Evolutionary conservation across 768 basidiomycete genomes (phyloP), one percentile per base, ranked within the genome.

Genomic region (Hypholoma fasciculare): DNA sequence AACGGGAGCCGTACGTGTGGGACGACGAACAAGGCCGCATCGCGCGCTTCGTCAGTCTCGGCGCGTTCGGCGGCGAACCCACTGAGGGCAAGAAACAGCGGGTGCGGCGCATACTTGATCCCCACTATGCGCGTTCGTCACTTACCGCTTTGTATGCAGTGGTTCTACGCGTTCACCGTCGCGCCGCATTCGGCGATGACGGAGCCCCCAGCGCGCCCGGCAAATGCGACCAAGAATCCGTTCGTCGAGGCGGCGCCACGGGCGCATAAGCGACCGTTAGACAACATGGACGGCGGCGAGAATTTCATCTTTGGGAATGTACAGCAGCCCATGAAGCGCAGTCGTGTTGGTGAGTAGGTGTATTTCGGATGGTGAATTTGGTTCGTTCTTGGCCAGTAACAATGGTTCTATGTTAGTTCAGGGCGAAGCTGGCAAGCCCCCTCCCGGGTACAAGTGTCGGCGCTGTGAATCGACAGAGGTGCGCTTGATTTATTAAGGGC

Each of bases 111-210:
- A 51, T 20, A 43, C 20, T 61, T 40, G 5, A 19, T 19, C n/a
- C 46, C 12, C 53, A 50, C 49, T 34, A 26, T 36, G 30, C 9
- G 30, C 30, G 30, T 9, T 9, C 3, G 30, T 40, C 58, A 52
- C 38, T 49, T 42, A 48, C 56, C 56, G 40, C 62, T 38, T 42
- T 47, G 26, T 9, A 11, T 61, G 38, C 63, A 98, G 96, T 98
- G 94, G 90, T 98, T 97, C 75, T 99, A 99, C 74, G 97, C 97
- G 2, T 98, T 98, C 72, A 87, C 85, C 23, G 90, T 99, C 52
- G 73, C 83, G 0, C 86, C 92, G 2, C 77, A 79, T 44, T 70
- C 75, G 20, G 65, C 76, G 4, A 63, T 71, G 23, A 71, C 68
- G 11, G 71, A 74, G 14, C 67, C 76, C 7, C 64, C 68, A 13